Percentiles rank a stretch among this genome's conserved stretches.
phyloP scores from a whole-genome alignment of 176 grass and related monocot species.

The Oryza nivara region DNA sequence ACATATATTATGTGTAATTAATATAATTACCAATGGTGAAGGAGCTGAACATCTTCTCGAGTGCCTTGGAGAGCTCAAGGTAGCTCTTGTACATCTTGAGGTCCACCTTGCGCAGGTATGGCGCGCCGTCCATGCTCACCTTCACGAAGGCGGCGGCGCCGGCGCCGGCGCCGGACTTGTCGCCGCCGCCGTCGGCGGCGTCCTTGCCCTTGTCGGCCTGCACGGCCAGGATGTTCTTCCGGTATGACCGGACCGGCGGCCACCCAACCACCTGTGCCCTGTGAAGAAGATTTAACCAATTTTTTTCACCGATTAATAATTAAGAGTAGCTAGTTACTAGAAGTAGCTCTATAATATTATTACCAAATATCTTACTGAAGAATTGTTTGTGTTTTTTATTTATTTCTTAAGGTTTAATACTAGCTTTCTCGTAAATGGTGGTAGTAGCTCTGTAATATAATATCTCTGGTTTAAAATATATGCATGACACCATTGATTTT shows the following conservation, averaged over 20 bases:
- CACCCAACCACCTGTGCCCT: constrained; percentile 95
- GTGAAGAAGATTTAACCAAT: constrained; percentile 17
- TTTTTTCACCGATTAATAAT: background rate
- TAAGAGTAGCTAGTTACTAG: background rate
- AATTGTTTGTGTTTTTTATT: background rate
- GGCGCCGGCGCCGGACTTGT: constrained; percentile 25
- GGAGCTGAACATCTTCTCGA: constrained; percentile 93
- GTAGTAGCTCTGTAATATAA: too few species aligned
- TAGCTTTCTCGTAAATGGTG: too few species aligned
- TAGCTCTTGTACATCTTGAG: constrained; percentile 91
- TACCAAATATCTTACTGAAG: too few species aligned
- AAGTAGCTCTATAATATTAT: too few species aligned
- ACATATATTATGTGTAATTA: background rate
- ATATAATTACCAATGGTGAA: constrained; percentile 68
- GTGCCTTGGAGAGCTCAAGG: constrained; percentile 84
- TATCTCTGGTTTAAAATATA: too few species aligned
- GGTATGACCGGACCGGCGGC: constrained; percentile 92
- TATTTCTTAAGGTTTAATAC: too few species aligned
- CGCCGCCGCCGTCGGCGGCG: constrained; percentile 7
- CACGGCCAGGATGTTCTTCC: constrained; percentile 89
- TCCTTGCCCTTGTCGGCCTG: constrained; percentile 49
- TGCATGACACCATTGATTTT: too few species aligned
- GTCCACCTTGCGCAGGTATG: constrained; percentile 92
- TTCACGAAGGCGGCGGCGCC: constrained; percentile 65
- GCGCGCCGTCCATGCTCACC: constrained; percentile 96